These are phyloP conservation scores for Saccharomycopsis lassenensis DNA, from an alignment of 805 yeast genomes.

Conservation along the genomic window DNA sequence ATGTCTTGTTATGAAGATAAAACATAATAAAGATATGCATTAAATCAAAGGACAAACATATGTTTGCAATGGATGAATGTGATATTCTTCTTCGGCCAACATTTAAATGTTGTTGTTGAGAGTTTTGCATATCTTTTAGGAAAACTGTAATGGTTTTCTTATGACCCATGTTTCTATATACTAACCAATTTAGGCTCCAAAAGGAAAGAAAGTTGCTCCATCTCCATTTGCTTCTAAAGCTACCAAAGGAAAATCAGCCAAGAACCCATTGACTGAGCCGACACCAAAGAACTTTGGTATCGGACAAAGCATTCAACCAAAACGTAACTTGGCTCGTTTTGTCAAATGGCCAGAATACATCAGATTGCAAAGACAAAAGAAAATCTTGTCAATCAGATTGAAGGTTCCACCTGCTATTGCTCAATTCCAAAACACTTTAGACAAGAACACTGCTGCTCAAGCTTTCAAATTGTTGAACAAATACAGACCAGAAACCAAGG, in stretches of 20 bases:
- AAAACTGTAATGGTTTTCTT: neutral
- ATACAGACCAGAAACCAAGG: slow-evolving; percentile 96
- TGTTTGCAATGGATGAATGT: too few species aligned
- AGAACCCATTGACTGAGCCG: slow-evolving; percentile 84
- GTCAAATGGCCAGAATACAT: slow-evolving; percentile 99
- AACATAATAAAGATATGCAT: neutral
- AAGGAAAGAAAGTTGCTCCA: slow-evolving; percentile 77
- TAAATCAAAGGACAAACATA: neutral
- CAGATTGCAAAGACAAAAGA: slow-evolving; percentile 98
- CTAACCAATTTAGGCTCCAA: slow-evolving; percentile 36
- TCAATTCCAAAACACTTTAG: slow-evolving; percentile 92
- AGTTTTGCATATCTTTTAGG: slow-evolving; percentile 23
- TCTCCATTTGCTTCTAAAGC: slow-evolving; percentile 85
- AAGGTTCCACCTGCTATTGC: slow-evolving; percentile 99
- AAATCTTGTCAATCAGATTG: slow-evolving; percentile 87
- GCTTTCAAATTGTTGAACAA: slow-evolving; percentile 96
- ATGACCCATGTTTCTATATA: slow-evolving; percentile 1
- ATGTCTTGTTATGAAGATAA: slow-evolving; percentile 8
- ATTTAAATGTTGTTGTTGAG: too few species aligned
- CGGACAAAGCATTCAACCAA: slow-evolving; percentile 93
- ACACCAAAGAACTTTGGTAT: slow-evolving; percentile 92
- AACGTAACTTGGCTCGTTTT: slow-evolving; percentile 91
- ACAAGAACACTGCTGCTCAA: slow-evolving; percentile 98
- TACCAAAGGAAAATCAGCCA: slow-evolving; percentile 42
- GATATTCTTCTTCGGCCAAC: too few species aligned